These are phyloP conservation scores for Jacaranda copaia DNA, from an alignment of 257 asterid species.

Conservation along the genomic window DNA sequence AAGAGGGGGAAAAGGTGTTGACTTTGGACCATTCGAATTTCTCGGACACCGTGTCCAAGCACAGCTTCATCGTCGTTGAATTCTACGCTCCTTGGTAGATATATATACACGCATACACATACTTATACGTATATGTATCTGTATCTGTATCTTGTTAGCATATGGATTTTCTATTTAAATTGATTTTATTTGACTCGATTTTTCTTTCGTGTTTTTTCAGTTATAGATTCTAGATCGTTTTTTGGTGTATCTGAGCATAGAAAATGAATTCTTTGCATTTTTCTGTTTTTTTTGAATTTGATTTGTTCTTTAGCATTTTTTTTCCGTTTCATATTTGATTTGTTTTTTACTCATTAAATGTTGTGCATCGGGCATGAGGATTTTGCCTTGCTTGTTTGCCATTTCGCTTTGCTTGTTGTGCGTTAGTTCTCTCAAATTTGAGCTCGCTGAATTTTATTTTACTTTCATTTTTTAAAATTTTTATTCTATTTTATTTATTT, in stretches of 20 bases:
- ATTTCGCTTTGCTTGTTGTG: slow-evolving; percentile 23
- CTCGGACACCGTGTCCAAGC: slow-evolving; percentile 55
- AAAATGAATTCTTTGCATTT: neutral
- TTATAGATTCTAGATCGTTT: slow-evolving; percentile 29
- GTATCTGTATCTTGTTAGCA: neutral
- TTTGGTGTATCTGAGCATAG: neutral
- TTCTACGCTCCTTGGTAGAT: slow-evolving; percentile 84
- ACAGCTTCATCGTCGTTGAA: slow-evolving; percentile 74
- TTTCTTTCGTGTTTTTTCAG: neutral
- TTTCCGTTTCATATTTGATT: neutral
- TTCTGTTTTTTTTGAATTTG: neutral
- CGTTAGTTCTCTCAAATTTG: neutral
- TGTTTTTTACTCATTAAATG: slow-evolving; percentile 23
- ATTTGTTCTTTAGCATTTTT: slow-evolving; percentile 23
- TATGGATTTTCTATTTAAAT: neutral
- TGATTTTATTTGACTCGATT: slow-evolving; percentile 11
- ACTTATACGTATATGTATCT: neutral
- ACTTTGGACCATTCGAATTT: slow-evolving; percentile 74
- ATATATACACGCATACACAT: neutral
- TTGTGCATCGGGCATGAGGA: slow-evolving; percentile 11
- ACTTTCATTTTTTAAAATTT: no score
- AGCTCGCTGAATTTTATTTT: slow-evolving; percentile 3
- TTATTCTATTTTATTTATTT: no score
- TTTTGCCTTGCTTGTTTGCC: slow-evolving; percentile 15
- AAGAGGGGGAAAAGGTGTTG: slow-evolving; percentile 62